Evolutionary conservation across 768 basidiomycete species (phyloP).

Genomic region (Imleria badia): DNA sequence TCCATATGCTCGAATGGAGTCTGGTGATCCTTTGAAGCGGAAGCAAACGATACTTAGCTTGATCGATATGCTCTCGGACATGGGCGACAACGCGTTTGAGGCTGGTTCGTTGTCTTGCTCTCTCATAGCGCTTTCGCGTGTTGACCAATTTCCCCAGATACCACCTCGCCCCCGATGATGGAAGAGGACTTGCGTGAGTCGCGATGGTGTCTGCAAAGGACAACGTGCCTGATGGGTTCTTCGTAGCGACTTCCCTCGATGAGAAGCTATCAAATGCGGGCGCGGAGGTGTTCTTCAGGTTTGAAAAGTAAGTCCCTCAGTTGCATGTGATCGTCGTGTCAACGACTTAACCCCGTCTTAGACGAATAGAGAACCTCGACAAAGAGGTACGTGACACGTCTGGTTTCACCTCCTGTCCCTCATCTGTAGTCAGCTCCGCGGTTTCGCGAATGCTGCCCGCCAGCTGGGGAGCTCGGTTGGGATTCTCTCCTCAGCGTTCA

Average conservation of each 20-base stretch:
- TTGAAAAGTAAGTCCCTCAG: constrained; percentile 41
- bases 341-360: constrained; percentile 19
- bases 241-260: constrained; percentile 43
- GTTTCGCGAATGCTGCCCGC: constrained; percentile 55
- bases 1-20: constrained; percentile 31
- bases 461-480: constrained; percentile 57
- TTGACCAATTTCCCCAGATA: constrained; percentile 18
- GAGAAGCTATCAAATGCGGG: constrained; percentile 52
- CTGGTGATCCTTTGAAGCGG: constrained; percentile 32
- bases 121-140: not conserved
- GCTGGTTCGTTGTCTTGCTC: constrained; percentile 28
- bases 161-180: constrained; percentile 31
- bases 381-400: constrained; percentile 37
- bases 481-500: constrained; percentile 53
- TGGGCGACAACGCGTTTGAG: constrained; percentile 39
- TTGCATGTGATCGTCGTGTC: not conserved
- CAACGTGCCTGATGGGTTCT: constrained; percentile 8
- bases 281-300: constrained; percentile 47
- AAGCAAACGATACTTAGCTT: constrained; percentile 48
- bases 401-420: constrained; percentile 4
- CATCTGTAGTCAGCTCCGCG: constrained; percentile 39
- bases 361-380: constrained; percentile 48
- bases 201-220: not conserved
- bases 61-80: constrained; percentile 46
- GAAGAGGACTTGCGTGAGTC: constrained; percentile 46